phyloP scores from a whole-genome alignment of 495 filamentous ascomycete species.

The Cryomyces minteri region DNA sequence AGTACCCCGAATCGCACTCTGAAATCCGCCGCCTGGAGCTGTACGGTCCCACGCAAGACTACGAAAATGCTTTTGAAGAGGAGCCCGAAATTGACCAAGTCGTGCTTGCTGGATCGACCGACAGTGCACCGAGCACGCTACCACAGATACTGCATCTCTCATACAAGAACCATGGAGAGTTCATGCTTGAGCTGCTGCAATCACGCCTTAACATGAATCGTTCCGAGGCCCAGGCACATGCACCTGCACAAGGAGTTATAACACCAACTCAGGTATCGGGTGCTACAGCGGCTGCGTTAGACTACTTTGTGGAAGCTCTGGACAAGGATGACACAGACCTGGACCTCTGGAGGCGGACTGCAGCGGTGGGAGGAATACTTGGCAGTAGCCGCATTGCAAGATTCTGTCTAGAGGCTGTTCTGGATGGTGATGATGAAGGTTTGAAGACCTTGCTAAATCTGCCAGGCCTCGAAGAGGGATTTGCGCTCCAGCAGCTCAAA shows the following conservation, averaged over 20 bases:
- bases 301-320: slow-evolving; percentile 54
- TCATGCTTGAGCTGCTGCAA: slow-evolving; percentile 58
- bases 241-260: not conserved
- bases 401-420: slow-evolving; percentile 79
- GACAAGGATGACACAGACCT: slow-evolving; percentile 84
- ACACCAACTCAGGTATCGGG: not conserved
- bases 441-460: slow-evolving; percentile 53
- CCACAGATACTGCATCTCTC: slow-evolving; percentile 82
- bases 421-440: slow-evolving; percentile 66
- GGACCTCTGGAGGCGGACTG: slow-evolving; percentile 80
- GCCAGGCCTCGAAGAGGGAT: slow-evolving; percentile 66
- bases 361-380: slow-evolving; percentile 56
- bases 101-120: slow-evolving; percentile 27
- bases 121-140: slow-evolving; percentile 58
- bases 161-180: slow-evolving; percentile 90
- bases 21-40: slow-evolving; percentile 51
- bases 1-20: slow-evolving; percentile 64
- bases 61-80: slow-evolving; percentile 24
- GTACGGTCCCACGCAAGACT: slow-evolving; percentile 32
- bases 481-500: slow-evolving; percentile 63
- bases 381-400: slow-evolving; percentile 59
- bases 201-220: slow-evolving; percentile 24
- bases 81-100: slow-evolving; percentile 9
- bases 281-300: slow-evolving; percentile 28
- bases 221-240: not conserved